These are phyloP conservation scores for Sarcodon aspratus DNA, from an alignment of 768 basidiomycete genomes.

Conservation along the genomic window DNA sequence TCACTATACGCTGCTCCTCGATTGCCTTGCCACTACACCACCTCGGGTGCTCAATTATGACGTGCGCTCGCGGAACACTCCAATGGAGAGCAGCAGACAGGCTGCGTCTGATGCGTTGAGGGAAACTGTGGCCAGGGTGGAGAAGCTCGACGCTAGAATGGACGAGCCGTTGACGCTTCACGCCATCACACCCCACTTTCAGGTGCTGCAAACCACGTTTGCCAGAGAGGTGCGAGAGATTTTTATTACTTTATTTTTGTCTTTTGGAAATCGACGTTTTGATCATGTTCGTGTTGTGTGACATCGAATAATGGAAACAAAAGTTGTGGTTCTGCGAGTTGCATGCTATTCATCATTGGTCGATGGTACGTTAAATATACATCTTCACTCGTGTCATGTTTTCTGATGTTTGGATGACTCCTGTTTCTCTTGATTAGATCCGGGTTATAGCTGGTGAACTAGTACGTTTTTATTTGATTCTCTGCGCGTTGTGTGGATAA, in stretches of 20 bases:
- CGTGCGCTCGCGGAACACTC: constrained; percentile 62
- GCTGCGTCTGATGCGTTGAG: constrained; percentile 48
- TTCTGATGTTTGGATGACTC: background rate
- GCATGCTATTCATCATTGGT: constrained; percentile 88
- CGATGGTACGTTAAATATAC: constrained; percentile 47
- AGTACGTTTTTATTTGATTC: constrained; percentile 27
- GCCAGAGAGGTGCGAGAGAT: constrained; percentile 56
- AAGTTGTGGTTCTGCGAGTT: constrained; percentile 82
- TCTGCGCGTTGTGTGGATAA: background rate
- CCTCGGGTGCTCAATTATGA: constrained; percentile 65
- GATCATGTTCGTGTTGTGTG: too few relatives aligned
- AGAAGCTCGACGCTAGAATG: constrained; percentile 31
- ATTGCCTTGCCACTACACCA: constrained; percentile 33
- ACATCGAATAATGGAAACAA: too few relatives aligned
- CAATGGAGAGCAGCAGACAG: constrained; percentile 63
- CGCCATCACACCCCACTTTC: constrained; percentile 71
- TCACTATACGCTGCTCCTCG: constrained; percentile 62
- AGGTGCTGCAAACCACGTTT: constrained; percentile 68
- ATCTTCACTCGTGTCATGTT: background rate
- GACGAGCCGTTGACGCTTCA: constrained; percentile 58
- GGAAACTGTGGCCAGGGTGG: constrained; percentile 44
- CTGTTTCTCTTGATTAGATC: constrained; percentile 31
- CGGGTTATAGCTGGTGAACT: constrained; percentile 79
- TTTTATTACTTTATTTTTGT: background rate
- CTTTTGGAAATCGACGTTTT: background rate